phyloP scores from a whole-genome alignment of 2,329 filamentous ascomycete genomes.

The Myrmaecium sp. region DNA sequence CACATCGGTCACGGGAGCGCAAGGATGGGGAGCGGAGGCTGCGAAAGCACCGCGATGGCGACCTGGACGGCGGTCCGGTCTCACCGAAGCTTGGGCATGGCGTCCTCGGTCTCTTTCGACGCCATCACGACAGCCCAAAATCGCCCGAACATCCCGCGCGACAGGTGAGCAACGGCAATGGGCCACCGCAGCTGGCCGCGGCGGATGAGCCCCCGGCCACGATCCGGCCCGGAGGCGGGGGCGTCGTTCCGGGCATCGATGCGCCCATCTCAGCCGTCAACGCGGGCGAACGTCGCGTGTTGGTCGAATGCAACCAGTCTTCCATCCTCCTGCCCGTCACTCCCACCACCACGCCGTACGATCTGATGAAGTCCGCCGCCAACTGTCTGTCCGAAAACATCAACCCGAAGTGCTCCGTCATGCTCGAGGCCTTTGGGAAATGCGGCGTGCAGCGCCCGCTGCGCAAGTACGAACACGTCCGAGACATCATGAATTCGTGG shows the following conservation, averaged over 20 bases:
- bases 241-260: slow-evolving; percentile 43
- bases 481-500: slow-evolving; percentile 88
- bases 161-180: slow-evolving; percentile 10
- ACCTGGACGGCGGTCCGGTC: too few relatives aligned
- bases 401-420: slow-evolving; percentile 46
- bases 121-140: neutral
- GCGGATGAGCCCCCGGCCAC: slow-evolving; percentile 10
- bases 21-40: slow-evolving; percentile 16
- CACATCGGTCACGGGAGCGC: slow-evolving; percentile 17
- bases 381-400: slow-evolving; percentile 47
- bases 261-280: slow-evolving; percentile 70
- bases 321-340: slow-evolving; percentile 56
- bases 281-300: slow-evolving; percentile 55
- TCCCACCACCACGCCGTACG: slow-evolving; percentile 54
- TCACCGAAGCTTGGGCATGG: neutral
- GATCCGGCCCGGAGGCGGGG: slow-evolving; percentile 28
- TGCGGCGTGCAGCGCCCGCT: slow-evolving; percentile 69
- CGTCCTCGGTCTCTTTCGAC: too few relatives aligned
- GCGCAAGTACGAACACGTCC: slow-evolving; percentile 69
- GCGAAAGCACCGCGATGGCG: too few relatives aligned
- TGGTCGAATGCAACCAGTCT: slow-evolving; percentile 54
- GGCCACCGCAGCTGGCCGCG: too few relatives aligned
- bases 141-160: slow-evolving; percentile 10
- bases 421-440: slow-evolving; percentile 59
- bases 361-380: slow-evolving; percentile 53